phyloP scores from a whole-genome alignment of 2,329 filamentous ascomycete species.

The Phyllosticta citriasiana region DNA sequence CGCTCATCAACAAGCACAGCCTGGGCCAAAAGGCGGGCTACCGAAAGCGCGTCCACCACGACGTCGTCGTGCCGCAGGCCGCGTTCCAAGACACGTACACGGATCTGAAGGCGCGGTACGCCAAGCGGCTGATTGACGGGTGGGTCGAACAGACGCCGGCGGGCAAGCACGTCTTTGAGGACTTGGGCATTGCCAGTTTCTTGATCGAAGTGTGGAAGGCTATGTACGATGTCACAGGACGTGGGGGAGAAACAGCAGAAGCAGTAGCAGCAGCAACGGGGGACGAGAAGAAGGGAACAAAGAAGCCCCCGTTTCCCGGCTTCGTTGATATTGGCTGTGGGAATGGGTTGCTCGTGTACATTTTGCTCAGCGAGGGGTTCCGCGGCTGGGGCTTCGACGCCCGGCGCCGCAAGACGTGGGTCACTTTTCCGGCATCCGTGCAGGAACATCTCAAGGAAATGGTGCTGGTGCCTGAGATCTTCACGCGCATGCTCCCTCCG shows the following conservation, averaged over 20 bases:
- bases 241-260: not conserved
- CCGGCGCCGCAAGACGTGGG: constrained; percentile 75
- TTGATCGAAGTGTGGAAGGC: constrained; percentile 82
- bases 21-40: constrained; percentile 57
- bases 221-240: constrained; percentile 53
- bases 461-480: constrained; percentile 49
- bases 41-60: constrained; percentile 74
- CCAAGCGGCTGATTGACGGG: constrained; percentile 54
- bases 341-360: constrained; percentile 80
- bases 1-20: constrained; percentile 63
- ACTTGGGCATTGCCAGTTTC: constrained; percentile 82
- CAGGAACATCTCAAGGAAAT: constrained; percentile 46
- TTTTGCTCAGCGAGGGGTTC: constrained; percentile 74
- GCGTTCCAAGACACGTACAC: constrained; percentile 75
- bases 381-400: constrained; percentile 87
- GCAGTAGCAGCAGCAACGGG: not conserved
- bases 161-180: constrained; percentile 89
- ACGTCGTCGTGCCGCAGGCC: constrained; percentile 67
- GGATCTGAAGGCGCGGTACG: constrained; percentile 69
- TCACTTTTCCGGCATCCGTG: constrained; percentile 49
- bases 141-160: constrained; percentile 89
- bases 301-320: constrained; percentile 54
- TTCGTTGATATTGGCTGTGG: constrained; percentile 96
- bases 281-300: constrained; percentile 1
- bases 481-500: constrained; percentile 12